phyloP scores from a whole-genome alignment of 371 early-diverging fungal species.

The Syncephalastrum racemosum region DNA sequence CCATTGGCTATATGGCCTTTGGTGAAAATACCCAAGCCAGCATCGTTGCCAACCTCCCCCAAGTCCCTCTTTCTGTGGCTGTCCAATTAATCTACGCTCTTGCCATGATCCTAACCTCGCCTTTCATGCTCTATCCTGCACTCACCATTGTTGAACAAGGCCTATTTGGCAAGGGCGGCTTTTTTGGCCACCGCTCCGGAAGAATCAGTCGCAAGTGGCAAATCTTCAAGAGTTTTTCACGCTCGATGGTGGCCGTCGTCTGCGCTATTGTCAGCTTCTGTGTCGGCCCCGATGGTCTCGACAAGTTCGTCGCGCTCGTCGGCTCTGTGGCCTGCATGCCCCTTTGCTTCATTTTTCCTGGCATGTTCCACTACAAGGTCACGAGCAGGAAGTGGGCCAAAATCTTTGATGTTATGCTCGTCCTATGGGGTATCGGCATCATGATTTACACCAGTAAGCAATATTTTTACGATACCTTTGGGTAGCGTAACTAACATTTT shows the following conservation, averaged over 20 bases:
- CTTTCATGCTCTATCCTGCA: slow-evolving; percentile 77
- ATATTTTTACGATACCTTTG: not conserved
- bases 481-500: not conserved
- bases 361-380: slow-evolving; percentile 63
- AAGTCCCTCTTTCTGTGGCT: slow-evolving; percentile 44
- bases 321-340: slow-evolving; percentile 47
- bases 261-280: slow-evolving; percentile 64
- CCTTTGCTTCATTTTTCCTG: slow-evolving; percentile 34
- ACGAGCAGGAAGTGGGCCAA: slow-evolving; percentile 33
- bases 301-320: slow-evolving; percentile 73
- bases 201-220: slow-evolving; percentile 42
- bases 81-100: slow-evolving; percentile 73
- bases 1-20: slow-evolving; percentile 71
- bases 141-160: slow-evolving; percentile 68
- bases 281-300: slow-evolving; percentile 60
- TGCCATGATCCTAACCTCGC: slow-evolving; percentile 77
- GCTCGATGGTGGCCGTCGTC: slow-evolving; percentile 50
- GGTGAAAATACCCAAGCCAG: slow-evolving; percentile 70
- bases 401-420: slow-evolving; percentile 42
- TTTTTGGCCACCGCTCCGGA: slow-evolving; percentile 32
- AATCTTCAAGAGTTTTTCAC: slow-evolving; percentile 65
- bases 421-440: slow-evolving; percentile 57
- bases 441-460: slow-evolving; percentile 37
- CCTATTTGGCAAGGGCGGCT: slow-evolving; percentile 26
- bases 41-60: slow-evolving; percentile 68